Conservation (phyloP, 805 yeast genomes). For the Teunomyces gatunensis region DNA sequence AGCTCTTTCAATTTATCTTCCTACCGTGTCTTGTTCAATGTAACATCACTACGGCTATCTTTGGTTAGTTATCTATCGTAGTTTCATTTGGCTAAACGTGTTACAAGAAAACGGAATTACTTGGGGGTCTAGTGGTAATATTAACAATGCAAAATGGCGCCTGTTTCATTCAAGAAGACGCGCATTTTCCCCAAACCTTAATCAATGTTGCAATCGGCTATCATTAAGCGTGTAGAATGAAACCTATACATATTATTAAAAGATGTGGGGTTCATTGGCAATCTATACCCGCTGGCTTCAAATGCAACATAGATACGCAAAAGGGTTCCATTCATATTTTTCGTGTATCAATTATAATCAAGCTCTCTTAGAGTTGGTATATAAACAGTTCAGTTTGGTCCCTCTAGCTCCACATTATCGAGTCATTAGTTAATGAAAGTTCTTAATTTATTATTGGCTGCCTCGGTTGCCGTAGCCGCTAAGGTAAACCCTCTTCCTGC, state of each 20-base stretch:
- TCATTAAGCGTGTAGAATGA: neutral
- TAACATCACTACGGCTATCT: no score
- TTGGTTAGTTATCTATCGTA: no score
- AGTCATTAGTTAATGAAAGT: neutral
- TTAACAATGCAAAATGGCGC: neutral
- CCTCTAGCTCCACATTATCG: neutral
- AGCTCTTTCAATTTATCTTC: no score
- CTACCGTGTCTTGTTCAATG: no score
- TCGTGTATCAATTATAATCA: no score
- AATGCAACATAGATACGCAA: neutral
- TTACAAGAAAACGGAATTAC: neutral
- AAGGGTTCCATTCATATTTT: neutral
- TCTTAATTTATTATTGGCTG: neutral
- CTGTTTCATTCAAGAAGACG: neutral
- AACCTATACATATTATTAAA: neutral
- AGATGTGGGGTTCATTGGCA: neutral
- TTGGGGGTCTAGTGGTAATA: neutral
- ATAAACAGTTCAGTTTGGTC: no score
- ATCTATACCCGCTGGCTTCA: neutral
- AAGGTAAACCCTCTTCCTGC: slow-evolving; percentile 22
- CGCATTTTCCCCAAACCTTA: neutral
- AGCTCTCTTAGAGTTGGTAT: no score
- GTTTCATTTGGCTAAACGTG: no score
- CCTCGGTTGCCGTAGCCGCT: neutral
- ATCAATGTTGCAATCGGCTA: neutral